Conservation (phyloP, 1,284 basidiomycete genomes). For the Ganoderma resinaceum region DNA sequence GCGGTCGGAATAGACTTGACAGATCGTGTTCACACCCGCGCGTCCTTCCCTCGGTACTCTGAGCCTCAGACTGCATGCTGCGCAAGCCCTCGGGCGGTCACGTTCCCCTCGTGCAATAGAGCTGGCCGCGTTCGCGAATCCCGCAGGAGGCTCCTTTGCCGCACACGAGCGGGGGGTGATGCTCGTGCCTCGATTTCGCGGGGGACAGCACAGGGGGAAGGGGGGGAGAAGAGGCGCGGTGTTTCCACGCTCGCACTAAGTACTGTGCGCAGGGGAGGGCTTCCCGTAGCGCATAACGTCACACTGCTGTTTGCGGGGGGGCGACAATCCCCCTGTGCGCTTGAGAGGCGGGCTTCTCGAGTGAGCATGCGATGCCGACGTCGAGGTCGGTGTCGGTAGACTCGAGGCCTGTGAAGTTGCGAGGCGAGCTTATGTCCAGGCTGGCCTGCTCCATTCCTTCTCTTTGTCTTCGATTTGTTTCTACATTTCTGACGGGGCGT, state of each 20-base stretch:
- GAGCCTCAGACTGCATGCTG: not conserved
- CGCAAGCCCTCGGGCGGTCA: conserved; percentile 8
- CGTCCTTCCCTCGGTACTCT: conserved; percentile 8
- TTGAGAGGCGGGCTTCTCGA: conserved; percentile 5
- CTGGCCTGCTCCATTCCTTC: not conserved
- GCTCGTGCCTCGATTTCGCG: not conserved
- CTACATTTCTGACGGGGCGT: not conserved
- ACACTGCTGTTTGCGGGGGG: not conserved
- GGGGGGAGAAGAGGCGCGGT: not conserved
- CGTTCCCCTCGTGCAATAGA: conserved; percentile 9
- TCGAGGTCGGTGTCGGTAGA: not conserved
- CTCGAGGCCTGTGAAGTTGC: not conserved
- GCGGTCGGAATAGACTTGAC: conserved; percentile 16
- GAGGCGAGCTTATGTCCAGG: not conserved
- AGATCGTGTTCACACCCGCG: conserved; percentile 17
- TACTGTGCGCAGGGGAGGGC: not conserved
- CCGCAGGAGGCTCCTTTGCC: conserved; percentile 18
- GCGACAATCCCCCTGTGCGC: conserved; percentile 5
- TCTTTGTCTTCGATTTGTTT: not conserved
- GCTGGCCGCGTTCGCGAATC: conserved; percentile 21
- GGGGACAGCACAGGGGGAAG: not conserved
- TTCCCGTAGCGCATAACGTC: conserved; percentile 4
- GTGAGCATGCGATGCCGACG: not conserved
- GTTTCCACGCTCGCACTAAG: conserved; percentile 2
- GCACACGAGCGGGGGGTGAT: not conserved